These are phyloP conservation scores for Pulveroboletus frians DNA, from an alignment of 768 basidiomycete species.

Conservation along the genomic window DNA sequence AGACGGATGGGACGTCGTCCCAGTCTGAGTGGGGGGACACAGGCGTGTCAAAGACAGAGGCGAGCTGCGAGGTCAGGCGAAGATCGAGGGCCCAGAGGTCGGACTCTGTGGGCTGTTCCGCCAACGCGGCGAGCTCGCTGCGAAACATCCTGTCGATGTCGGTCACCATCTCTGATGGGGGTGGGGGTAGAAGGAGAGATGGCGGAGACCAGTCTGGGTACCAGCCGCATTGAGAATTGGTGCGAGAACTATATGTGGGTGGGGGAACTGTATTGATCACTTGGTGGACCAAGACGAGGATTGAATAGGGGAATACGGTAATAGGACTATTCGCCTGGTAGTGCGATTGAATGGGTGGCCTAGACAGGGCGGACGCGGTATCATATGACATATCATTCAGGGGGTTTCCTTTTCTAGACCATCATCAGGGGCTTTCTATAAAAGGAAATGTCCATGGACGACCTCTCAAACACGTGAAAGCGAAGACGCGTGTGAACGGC, in stretches of 20 bases:
- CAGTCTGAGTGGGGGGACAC: neutral
- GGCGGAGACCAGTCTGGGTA: neutral
- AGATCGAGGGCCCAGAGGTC: constrained; percentile 7
- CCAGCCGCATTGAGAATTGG: constrained; percentile 17
- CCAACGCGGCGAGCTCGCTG: constrained; percentile 15
- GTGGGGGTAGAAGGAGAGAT: neutral
- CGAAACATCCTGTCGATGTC: constrained; percentile 24
- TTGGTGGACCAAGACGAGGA: neutral
- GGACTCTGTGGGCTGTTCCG: neutral
- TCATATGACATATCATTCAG: neutral
- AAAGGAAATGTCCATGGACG: neutral
- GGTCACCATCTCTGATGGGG: constrained; percentile 6
- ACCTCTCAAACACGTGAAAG: constrained; percentile 25
- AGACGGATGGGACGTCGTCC: neutral
- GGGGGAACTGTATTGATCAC: constrained; percentile 13
- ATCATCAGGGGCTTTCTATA: constrained; percentile 3
- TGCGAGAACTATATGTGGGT: constrained; percentile 1
- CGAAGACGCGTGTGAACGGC: neutral
- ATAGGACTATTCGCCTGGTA: neutral
- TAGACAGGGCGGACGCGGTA: neutral
- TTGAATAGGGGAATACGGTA: neutral
- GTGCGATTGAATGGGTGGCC: constrained; percentile 2
- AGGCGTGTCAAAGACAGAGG: neutral
- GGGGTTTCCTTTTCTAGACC: constrained; percentile 8
- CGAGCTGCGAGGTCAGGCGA: neutral